Evolutionary conservation across 345 rosid species (phyloP).

Genomic region (Citrus reticulata): DNA sequence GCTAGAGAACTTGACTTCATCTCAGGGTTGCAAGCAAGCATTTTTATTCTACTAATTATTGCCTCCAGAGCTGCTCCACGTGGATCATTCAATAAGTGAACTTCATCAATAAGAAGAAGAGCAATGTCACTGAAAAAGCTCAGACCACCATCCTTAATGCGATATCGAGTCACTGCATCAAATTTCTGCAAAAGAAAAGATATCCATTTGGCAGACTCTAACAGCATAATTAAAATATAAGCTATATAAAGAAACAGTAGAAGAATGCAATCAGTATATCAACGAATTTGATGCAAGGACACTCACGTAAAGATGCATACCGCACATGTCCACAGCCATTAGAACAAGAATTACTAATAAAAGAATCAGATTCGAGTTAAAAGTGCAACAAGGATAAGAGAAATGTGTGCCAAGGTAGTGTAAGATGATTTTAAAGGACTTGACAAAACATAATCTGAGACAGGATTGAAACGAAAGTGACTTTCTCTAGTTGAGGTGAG

Average conservation of each 20-base stretch:
- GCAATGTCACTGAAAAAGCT: slow-evolving; percentile 92
- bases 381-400: background rate
- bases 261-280: background rate
- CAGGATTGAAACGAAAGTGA: background rate
- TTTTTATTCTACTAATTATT: slow-evolving; percentile 87
- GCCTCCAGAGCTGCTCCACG: slow-evolving; percentile 98
- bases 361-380: background rate
- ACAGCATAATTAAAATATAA: background rate
- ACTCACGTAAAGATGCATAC: background rate
- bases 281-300: background rate
- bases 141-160: slow-evolving; percentile 85
- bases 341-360: background rate
- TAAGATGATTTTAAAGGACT: background rate
- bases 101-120: slow-evolving; percentile 92
- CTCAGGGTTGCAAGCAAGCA: slow-evolving; percentile 73
- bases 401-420: background rate
- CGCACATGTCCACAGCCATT: background rate
- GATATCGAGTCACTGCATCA: slow-evolving; percentile 91
- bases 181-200: slow-evolving; percentile 61
- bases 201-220: background rate
- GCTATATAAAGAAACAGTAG: background rate
- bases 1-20: slow-evolving; percentile 77
- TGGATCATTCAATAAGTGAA: slow-evolving; percentile 88
- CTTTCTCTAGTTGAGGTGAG: background rate
- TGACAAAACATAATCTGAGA: background rate